A percentile compares a stretch with the other conserved stretches of the same genome.
Evolutionary conservation across 371 early-diverging fungal species (phyloP).

Genomic region (Phascolomyces articulosus): DNA sequence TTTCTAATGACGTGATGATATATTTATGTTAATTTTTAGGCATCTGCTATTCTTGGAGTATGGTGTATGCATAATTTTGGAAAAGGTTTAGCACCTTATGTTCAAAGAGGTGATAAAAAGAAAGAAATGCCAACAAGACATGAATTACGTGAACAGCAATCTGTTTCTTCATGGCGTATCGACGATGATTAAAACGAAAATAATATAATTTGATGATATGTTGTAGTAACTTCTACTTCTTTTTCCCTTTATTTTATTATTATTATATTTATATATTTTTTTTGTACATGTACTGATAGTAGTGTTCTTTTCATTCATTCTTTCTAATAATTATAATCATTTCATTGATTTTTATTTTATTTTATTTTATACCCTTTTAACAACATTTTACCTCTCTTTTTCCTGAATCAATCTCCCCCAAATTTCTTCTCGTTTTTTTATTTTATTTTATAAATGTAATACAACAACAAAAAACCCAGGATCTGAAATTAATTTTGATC

Average conservation of each 20-base stretch:
- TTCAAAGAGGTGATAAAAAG: constrained; percentile 44
- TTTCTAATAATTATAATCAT: background rate
- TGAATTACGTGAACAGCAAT: constrained; percentile 22
- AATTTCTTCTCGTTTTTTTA: no score
- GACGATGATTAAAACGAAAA: constrained; percentile 37
- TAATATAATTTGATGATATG: background rate
- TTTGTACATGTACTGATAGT: constrained; percentile 9
- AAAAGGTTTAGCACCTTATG: constrained; percentile 46
- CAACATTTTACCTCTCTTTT: no score
- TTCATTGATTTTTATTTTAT: no score
- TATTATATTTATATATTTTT: background rate
- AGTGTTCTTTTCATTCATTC: background rate
- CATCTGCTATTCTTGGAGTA: constrained; percentile 27
- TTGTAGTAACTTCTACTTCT: background rate
- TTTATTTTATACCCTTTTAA: background rate
- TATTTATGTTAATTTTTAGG: constrained; percentile 19
- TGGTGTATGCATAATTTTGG: constrained; percentile 42
- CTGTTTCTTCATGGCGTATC: constrained; percentile 37
- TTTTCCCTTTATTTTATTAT: background rate
- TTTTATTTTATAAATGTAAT: no score
- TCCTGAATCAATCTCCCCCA: no score
- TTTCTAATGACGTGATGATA: no score
- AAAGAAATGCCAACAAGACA: constrained; percentile 20
- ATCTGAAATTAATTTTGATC: no score
- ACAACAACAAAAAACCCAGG: no score